phyloP scores from a whole-genome alignment of 139 green algal species.

The Tetraselmis chui region DNA sequence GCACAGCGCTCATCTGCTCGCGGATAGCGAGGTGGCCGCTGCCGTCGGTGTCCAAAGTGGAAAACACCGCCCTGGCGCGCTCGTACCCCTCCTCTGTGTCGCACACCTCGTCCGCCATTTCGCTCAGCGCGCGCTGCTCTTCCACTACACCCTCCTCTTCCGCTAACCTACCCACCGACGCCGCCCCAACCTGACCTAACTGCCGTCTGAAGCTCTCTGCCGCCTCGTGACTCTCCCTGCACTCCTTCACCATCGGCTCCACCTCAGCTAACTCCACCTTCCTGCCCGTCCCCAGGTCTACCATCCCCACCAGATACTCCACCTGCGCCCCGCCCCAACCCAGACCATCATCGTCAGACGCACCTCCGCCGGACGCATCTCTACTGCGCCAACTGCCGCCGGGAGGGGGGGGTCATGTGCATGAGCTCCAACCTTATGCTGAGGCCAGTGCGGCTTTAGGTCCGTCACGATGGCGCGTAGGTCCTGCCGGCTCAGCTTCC shows the following conservation, averaged over 20 bases:
- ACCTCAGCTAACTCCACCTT: background rate
- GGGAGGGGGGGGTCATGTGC: too few relatives aligned
- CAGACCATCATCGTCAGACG: too few relatives aligned
- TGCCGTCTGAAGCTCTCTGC: background rate
- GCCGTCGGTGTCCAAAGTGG: background rate
- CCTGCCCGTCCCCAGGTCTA: background rate
- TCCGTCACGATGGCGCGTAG: background rate
- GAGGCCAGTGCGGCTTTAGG: background rate
- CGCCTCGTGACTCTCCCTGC: background rate
- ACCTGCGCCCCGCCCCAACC: too few relatives aligned
- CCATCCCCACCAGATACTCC: background rate
- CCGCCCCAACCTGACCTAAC: background rate
- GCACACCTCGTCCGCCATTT: background rate
- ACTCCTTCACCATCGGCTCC: background rate
- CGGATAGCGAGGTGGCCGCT: background rate
- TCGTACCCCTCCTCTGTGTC: background rate
- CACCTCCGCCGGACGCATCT: too few relatives aligned
- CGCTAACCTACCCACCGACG: background rate
- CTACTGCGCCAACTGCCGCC: too few relatives aligned
- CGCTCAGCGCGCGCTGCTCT: background rate
- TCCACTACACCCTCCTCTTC: background rate
- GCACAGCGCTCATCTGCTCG: background rate
- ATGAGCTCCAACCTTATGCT: too few relatives aligned
- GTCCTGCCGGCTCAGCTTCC: background rate
- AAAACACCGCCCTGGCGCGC: background rate